Evolutionary conservation across 2,329 filamentous ascomycete genomes (phyloP).

Genomic region (Pseudogymnoascus sp.): DNA sequence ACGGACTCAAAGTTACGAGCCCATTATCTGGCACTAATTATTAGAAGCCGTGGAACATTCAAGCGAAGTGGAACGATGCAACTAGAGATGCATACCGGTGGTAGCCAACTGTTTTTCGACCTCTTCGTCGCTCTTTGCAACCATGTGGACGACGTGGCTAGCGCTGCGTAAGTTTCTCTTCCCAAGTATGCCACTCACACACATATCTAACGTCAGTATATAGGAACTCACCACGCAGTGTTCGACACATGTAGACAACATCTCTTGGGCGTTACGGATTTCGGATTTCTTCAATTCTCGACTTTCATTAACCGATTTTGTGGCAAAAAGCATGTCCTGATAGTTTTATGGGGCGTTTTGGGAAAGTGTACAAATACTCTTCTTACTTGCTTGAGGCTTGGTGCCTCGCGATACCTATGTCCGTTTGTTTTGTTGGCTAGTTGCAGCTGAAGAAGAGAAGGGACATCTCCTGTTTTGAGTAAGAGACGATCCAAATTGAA

Average conservation of each 20-base stretch:
- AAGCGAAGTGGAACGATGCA: constrained; percentile 95
- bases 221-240: constrained; percentile 14
- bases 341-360: background rate
- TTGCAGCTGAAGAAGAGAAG: background rate
- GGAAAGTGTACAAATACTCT: constrained; percentile 5
- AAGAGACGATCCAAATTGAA: constrained; percentile 2
- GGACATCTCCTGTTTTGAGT: background rate
- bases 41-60: constrained; percentile 78
- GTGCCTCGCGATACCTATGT: constrained; percentile 2
- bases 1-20: constrained; percentile 84
- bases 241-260: constrained; percentile 11
- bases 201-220: background rate
- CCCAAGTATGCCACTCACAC: background rate
- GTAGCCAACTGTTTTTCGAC: constrained; percentile 80
- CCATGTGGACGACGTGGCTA: constrained; percentile 66
- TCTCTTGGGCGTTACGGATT: constrained; percentile 8
- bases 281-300: constrained; percentile 11
- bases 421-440: constrained; percentile 1
- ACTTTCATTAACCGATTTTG: constrained; percentile 14
- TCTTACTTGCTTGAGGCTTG: background rate
- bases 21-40: constrained; percentile 88
- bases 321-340: background rate
- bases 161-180: constrained; percentile 41
- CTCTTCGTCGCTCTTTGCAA: constrained; percentile 90
- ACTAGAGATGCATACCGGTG: constrained; percentile 83